Percentiles rank a stretch among this genome's conserved stretches.
These are phyloP conservation scores for Hordeum vulgare DNA, from an alignment of 176 grass and related monocot genomes.

Conservation along the genomic window MorexV3_pseudomolecules_assembly NC_058524.1:180845768-180846267, in stretches of 20 bases:
- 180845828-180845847: constrained; percentile 45
- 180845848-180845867: constrained; percentile 29
- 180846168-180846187: neutral
- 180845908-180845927: constrained; percentile 26
- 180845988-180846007: constrained; percentile 13
- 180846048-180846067: constrained; percentile 59
- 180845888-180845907: constrained; percentile 30
- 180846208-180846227: constrained; percentile 35
- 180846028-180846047: constrained; percentile 47
- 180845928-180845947: constrained; percentile 47
- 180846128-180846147: constrained; percentile 16
- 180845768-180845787: neutral
- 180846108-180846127: constrained; percentile 33
- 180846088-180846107: constrained; percentile 10
- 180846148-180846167: neutral
- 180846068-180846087: constrained; percentile 33
- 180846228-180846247: neutral
- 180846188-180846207: neutral
- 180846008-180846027: constrained; percentile 38
- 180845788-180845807: neutral
- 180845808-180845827: neutral
- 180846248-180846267: neutral
- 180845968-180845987: constrained; percentile 42
- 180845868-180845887: neutral
- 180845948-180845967: constrained; percentile 39